Conservation (phyloP, 176 grass and related monocot species). For the Alloteropsis semialata region DNA sequence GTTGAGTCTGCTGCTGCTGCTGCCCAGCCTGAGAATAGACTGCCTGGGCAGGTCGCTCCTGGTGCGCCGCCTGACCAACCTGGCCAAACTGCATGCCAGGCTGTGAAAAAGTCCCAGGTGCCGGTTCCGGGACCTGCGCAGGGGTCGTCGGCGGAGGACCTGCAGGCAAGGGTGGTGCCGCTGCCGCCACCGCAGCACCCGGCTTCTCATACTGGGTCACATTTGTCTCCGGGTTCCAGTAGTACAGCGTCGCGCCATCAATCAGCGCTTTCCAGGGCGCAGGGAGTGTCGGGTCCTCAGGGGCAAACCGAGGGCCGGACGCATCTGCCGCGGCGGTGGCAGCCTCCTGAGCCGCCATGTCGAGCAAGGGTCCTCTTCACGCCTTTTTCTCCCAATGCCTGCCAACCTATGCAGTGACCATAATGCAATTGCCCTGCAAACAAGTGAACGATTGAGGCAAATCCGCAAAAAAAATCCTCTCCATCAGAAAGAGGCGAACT, state of each 20-base stretch:
- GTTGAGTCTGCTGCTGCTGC: constrained; percentile 31
- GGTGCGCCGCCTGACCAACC: constrained; percentile 20
- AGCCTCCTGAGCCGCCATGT: constrained; percentile 56
- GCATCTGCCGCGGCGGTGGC: constrained; percentile 35
- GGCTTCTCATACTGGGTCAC: constrained; percentile 90
- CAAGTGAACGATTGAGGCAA: background rate
- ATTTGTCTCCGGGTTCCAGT: constrained; percentile 97
- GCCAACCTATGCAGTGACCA: background rate
- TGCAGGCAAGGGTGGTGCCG: constrained; percentile 19
- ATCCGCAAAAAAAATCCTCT: background rate
- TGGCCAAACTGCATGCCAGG: constrained; percentile 30
- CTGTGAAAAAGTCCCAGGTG: constrained; percentile 37
- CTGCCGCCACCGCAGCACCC: background rate
- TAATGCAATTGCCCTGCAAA: background rate
- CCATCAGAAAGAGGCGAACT: background rate
- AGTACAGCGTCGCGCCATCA: constrained; percentile 74
- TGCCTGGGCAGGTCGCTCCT: constrained; percentile 32
- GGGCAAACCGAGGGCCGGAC: constrained; percentile 68
- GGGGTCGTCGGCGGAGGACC: constrained; percentile 29
- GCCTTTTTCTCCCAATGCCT: background rate
- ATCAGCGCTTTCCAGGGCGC: constrained; percentile 85
- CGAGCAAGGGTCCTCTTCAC: background rate
- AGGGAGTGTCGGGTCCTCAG: constrained; percentile 80
- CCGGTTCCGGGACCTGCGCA: constrained; percentile 23
- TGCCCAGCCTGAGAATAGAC: constrained; percentile 14